phyloP scores from a whole-genome alignment of 106 monocot genomes.

The Platanthera guangdongensis region DNA sequence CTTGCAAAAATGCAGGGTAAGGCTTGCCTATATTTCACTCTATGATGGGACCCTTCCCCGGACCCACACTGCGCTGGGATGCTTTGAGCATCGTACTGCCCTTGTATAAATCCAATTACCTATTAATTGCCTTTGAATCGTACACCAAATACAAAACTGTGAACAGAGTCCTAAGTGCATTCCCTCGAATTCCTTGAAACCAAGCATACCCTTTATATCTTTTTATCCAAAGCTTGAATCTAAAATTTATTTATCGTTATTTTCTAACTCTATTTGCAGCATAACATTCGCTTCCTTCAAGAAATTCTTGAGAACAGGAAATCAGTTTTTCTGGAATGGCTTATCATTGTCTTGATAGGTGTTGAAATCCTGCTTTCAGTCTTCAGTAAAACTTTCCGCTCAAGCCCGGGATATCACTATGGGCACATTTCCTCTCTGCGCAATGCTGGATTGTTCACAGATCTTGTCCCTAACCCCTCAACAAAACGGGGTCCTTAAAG shows the following conservation, averaged over 20 bases:
- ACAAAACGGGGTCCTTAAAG: no score
- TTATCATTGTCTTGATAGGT: constrained; percentile 81
- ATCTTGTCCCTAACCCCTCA: no score
- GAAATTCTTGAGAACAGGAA: constrained; percentile 90
- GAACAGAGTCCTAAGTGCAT: no score
- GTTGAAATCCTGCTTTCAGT: constrained; percentile 90
- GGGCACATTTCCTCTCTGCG: not conserved
- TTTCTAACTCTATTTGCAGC: constrained; percentile 49
- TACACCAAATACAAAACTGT: no score
- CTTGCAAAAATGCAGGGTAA: no score
- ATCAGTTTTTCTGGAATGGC: constrained; percentile 89
- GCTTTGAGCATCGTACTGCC: no score
- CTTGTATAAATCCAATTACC: no score
- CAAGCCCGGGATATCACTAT: constrained; percentile 27
- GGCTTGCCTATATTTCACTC: no score
- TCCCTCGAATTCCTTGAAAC: no score
- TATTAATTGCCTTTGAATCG: no score
- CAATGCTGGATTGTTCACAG: not conserved
- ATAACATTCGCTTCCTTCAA: constrained; percentile 90
- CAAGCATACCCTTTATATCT: not conserved
- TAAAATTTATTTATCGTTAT: not conserved
- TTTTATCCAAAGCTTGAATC: not conserved
- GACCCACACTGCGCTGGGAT: no score
- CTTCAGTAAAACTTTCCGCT: constrained; percentile 66
- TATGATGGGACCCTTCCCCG: no score